These are phyloP conservation scores for Globisporangium takayamanum DNA, from an alignment of 352 stramenopile genomes.

Conservation along the genomic window DNA sequence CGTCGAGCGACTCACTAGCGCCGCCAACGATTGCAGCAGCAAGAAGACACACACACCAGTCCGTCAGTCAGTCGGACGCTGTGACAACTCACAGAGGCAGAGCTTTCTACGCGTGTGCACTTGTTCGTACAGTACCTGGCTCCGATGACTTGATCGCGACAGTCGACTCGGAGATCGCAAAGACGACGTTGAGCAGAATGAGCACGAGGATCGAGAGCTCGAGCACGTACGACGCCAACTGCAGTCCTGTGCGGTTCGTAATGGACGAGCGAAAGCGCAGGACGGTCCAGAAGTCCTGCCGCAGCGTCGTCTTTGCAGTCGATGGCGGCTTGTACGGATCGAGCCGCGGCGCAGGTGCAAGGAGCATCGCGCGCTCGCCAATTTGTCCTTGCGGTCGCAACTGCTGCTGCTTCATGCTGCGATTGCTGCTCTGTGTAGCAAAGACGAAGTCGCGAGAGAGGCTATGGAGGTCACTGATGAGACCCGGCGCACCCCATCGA, in stretches of 20 bases:
- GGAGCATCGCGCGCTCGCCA: no score
- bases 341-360: not conserved
- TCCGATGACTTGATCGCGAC: slow-evolving; percentile 2
- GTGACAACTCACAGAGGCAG: not conserved
- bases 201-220: slow-evolving; percentile 45
- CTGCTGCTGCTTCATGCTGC: no score
- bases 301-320: slow-evolving; percentile 15
- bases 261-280: slow-evolving; percentile 47
- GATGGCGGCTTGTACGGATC: no score
- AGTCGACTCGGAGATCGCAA: slow-evolving; percentile 44
- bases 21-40: not conserved
- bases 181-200: slow-evolving; percentile 53
- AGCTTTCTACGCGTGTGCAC: no score
- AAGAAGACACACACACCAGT: not conserved
- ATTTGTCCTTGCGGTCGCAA: no score
- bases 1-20: slow-evolving; percentile 5
- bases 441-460: no score
- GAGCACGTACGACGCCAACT: slow-evolving; percentile 45
- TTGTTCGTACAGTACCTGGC: slow-evolving; percentile 3
- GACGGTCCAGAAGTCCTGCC: slow-evolving; percentile 51
- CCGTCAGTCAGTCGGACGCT: not conserved
- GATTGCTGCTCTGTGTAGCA: no score
- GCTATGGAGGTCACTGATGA: no score
- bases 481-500: no score
- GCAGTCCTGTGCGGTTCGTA: slow-evolving; percentile 32